Conservation (phyloP, 768 basidiomycete species). For the Ramaria rubella region DNA sequence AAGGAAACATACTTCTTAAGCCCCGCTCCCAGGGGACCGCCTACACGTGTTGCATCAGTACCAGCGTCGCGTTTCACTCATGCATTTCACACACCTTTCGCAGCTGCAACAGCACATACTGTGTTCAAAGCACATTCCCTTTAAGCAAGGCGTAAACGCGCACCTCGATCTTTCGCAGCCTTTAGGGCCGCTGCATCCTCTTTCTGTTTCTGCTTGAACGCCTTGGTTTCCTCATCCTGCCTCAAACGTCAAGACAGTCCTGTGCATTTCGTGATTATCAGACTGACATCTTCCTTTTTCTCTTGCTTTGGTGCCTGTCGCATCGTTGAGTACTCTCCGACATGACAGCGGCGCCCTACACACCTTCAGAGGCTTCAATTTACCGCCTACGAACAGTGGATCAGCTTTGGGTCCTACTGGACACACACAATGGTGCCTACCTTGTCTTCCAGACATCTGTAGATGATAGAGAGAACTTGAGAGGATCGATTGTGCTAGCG, state of each 20-base stretch:
- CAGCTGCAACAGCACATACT: conserved; percentile 29
- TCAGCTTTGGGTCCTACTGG: not conserved
- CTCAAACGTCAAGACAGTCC: not conserved
- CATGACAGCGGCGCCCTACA: not conserved
- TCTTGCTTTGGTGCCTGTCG: conserved; percentile 77
- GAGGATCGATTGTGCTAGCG: too few relatives aligned
- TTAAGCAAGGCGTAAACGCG: conserved; percentile 15
- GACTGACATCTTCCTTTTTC: conserved; percentile 46
- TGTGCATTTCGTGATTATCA: conserved; percentile 1
- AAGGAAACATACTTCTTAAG: conserved; percentile 77
- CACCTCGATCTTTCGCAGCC: conserved; percentile 67
- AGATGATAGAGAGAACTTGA: too few relatives aligned
- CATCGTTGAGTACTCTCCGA: not conserved
- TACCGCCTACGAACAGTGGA: conserved; percentile 37
- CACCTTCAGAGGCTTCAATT: conserved; percentile 84
- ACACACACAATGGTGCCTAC: too few relatives aligned
- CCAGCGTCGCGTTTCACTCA: conserved; percentile 5
- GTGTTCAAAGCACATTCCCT: not conserved
- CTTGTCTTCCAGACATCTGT: conserved; percentile 61
- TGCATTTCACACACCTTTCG: conserved; percentile 39
- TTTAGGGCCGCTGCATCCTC: conserved; percentile 67
- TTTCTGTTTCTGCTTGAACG: conserved; percentile 74
- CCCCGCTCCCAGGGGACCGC: conserved; percentile 63
- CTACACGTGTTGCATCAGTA: conserved; percentile 29
- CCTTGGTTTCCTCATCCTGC: conserved; percentile 54